Conservation (phyloP, 192 early-diverging fungal species). For the Pilaira anomala region DNA sequence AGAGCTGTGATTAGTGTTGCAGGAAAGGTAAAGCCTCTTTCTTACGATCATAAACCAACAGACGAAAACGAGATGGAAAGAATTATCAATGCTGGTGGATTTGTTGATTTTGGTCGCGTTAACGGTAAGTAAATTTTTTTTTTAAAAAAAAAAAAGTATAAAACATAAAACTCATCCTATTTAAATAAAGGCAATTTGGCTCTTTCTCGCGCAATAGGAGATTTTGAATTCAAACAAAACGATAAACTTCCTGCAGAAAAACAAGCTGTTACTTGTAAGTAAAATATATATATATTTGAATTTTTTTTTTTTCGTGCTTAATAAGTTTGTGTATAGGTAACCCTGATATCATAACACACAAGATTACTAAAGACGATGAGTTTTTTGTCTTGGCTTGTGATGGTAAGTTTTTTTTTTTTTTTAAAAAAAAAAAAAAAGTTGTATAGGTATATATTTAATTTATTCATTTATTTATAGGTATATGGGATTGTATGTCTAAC, state of each 20-base stretch:
- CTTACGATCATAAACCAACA: conserved; percentile 94
- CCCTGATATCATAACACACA: conserved; percentile 75
- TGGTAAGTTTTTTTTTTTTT: conserved; percentile 49
- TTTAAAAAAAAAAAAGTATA: background rate
- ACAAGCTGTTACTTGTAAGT: conserved; percentile 87
- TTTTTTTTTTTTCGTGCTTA: background rate
- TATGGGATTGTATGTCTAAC: conserved; percentile 96
- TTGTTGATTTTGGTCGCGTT: conserved; percentile 97
- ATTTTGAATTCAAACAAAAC: conserved; percentile 98
- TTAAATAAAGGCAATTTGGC: conserved; percentile 76
- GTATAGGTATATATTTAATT: too few relatives aligned
- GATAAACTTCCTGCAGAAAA: conserved; percentile 70
- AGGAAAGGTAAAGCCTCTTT: conserved; percentile 76
- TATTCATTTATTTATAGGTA: conserved; percentile 58
- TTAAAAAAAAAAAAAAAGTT: background rate
- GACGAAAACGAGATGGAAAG: conserved; percentile 81
- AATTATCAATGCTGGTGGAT: conserved; percentile 91
- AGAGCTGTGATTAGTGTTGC: conserved; percentile 80
- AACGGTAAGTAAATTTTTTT: conserved; percentile 90
- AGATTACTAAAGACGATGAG: conserved; percentile 73
- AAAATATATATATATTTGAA: background rate
- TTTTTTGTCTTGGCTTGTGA: conserved; percentile 97
- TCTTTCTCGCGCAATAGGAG: conserved; percentile 93
- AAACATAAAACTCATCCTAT: background rate
- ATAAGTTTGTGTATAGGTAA: conserved; percentile 44